Percentiles rank a stretch among this genome's conserved stretches.
These are phyloP conservation scores for Tardiomyces depauwii DNA, from an alignment of 1,139 yeast genomes.

Conservation along the genomic window DNA sequence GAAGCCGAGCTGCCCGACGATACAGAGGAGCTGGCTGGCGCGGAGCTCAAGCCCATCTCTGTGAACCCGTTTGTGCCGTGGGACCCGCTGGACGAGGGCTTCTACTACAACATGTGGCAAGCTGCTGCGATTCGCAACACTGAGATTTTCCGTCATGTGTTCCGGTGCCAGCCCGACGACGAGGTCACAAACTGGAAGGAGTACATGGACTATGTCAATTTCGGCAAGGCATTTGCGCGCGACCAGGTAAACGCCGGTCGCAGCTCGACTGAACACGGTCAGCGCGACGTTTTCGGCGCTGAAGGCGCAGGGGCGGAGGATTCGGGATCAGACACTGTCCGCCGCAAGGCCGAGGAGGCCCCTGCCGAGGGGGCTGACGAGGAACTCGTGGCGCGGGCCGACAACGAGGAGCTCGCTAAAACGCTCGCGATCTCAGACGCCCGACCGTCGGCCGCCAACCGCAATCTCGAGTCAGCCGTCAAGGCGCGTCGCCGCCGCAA, in stretches of 20 bases:
- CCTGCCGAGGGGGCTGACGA: background rate
- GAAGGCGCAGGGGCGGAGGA: conserved; percentile 8
- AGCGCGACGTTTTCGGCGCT: conserved; percentile 4
- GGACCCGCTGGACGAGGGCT: conserved; percentile 72
- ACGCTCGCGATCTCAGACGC: background rate
- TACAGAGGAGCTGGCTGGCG: background rate
- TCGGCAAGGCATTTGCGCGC: conserved; percentile 25
- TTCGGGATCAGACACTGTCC: background rate
- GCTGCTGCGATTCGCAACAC: conserved; percentile 81
- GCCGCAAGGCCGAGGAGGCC: background rate
- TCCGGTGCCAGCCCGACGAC: conserved; percentile 93
- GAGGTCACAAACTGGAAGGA: conserved; percentile 81
- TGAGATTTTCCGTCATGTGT: conserved; percentile 65
- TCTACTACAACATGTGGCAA: conserved; percentile 83
- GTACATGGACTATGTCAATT: conserved; percentile 50
- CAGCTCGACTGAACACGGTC: conserved; percentile 6
- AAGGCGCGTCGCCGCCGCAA: background rate
- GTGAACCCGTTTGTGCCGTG: conserved; percentile 81
- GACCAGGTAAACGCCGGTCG: conserved; percentile 19
- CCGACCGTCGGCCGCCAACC: background rate
- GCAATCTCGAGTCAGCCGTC: background rate
- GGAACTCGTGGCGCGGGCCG: background rate
- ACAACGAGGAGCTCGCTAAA: background rate
- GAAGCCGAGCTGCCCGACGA: background rate
- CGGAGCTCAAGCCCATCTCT: conserved; percentile 22